These are phyloP conservation scores for Acanthamoeba lenticulata DNA, from an alignment of 208 protist species.

Conservation along the genomic window DNA sequence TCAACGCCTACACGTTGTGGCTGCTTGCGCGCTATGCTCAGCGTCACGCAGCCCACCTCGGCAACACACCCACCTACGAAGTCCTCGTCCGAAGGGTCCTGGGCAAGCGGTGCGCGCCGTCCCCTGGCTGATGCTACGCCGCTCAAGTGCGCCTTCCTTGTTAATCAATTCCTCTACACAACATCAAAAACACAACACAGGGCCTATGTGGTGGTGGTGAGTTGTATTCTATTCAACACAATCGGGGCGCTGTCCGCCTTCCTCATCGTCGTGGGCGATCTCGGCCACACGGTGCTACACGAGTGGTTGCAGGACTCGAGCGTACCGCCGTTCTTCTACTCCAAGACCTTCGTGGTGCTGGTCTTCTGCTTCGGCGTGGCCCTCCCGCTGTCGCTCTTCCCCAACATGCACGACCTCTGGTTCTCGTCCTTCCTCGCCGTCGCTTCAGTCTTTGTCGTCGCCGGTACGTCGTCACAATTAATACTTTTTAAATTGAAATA, in stretches of 20 bases:
- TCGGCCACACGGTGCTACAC: conserved; percentile 25
- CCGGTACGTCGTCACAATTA: too few relatives aligned
- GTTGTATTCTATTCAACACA: background rate
- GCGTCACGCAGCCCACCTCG: background rate
- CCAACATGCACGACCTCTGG: conserved; percentile 50
- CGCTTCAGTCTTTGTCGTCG: conserved; percentile 45
- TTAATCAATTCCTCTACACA: too few relatives aligned
- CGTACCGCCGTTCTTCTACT: conserved; percentile 32
- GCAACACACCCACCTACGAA: background rate
- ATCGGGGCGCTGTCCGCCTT: conserved; percentile 37
- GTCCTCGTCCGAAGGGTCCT: conserved; percentile 23
- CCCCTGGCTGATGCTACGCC: background rate
- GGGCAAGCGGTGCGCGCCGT: background rate
- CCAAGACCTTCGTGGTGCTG: conserved; percentile 40
- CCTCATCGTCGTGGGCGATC: conserved; percentile 67
- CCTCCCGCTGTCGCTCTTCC: conserved; percentile 47
- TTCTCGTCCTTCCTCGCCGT: conserved; percentile 57
- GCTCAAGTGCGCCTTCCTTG: background rate
- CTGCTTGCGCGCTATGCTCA: conserved; percentile 51
- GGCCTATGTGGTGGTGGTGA: conserved; percentile 6
- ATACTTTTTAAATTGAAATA: too few relatives aligned
- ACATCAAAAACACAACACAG: background rate
- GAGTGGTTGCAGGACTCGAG: background rate
- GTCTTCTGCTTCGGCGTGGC: conserved; percentile 43
- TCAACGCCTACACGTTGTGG: conserved; percentile 58